Percentiles rank a stretch among this genome's conserved stretches.
Evolutionary conservation across 225 moss, liverwort and hornwort species (phyloP).

Genomic region (Polytrichum commune): DNA sequence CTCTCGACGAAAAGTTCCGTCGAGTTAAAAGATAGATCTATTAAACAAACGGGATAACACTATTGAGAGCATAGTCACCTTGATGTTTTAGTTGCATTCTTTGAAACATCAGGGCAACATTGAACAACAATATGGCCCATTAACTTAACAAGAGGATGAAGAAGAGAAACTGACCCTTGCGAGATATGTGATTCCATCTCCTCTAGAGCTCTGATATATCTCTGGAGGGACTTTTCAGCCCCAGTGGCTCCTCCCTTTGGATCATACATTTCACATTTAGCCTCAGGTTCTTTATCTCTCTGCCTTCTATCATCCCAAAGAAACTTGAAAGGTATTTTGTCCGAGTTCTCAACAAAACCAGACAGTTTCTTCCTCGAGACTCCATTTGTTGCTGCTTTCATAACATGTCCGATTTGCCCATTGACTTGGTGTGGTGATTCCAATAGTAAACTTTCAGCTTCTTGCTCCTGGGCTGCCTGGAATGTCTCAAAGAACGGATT

Average conservation of each 20-base stretch:
- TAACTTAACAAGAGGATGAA: constrained; percentile 8
- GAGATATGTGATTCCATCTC: constrained; percentile 42
- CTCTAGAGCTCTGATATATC: constrained; percentile 63
- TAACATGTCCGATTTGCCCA: constrained; percentile 13
- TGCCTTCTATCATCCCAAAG: constrained; percentile 36
- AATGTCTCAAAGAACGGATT: constrained; percentile 46
- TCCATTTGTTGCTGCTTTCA: constrained; percentile 12
- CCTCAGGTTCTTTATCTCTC: constrained; percentile 12
- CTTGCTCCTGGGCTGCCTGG: constrained; percentile 47
- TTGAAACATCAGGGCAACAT: background rate
- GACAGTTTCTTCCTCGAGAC: constrained; percentile 20
- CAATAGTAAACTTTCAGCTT: constrained; percentile 66
- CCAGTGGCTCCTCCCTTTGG: constrained; percentile 69
- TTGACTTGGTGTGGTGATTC: constrained; percentile 19
- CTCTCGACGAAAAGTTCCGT: too few species aligned
- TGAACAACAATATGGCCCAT: too few species aligned
- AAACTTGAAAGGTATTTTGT: constrained; percentile 54
- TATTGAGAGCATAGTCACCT: too few species aligned
- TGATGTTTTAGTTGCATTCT: too few species aligned
- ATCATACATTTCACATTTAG: constrained; percentile 19
- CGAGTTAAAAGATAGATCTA: too few species aligned
- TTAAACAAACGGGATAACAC: too few species aligned
- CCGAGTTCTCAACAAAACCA: constrained; percentile 32
- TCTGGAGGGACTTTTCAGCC: constrained; percentile 58
- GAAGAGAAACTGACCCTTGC: constrained; percentile 53